Evolutionary conservation across 2,329 filamentous ascomycete genomes (phyloP).

Genomic region (Penicillium sp.): DNA sequence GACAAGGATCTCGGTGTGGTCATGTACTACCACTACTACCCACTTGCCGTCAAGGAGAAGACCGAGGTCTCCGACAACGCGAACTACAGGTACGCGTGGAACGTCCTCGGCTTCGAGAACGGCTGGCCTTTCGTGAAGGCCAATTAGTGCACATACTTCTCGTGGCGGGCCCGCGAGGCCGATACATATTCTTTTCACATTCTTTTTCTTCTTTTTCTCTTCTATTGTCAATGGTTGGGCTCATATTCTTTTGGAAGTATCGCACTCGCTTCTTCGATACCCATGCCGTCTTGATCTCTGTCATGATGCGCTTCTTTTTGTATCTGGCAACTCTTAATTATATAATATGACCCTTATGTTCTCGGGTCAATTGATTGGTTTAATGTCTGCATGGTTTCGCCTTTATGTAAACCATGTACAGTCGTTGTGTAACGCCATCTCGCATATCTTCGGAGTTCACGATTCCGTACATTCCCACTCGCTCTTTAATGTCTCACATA

Average conservation of each 20-base stretch:
- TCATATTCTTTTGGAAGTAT: conserved; percentile 10
- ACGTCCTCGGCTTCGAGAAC: conserved; percentile 35
- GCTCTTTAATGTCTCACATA: conserved; percentile 33
- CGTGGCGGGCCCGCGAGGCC: not conserved
- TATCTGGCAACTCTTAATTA: conserved; percentile 8
- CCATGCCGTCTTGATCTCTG: conserved; percentile 7
- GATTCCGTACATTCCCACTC: not conserved
- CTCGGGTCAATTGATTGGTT: not conserved
- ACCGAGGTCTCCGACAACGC: conserved; percentile 41
- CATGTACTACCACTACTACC: conserved; percentile 54
- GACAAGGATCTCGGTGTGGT: conserved; percentile 42
- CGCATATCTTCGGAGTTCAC: not conserved
- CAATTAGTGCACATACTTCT: conserved; percentile 11
- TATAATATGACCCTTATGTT: conserved; percentile 1
- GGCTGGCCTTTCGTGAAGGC: conserved; percentile 38
- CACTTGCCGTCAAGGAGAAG: conserved; percentile 41
- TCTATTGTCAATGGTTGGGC: conserved; percentile 16
- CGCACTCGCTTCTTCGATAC: conserved; percentile 15
- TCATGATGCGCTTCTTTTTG: not conserved
- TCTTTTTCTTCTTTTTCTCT: conserved; percentile 7
- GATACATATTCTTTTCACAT: not conserved
- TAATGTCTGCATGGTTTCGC: not conserved
- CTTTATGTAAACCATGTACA: not conserved
- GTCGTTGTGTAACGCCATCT: not conserved
- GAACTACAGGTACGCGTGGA: conserved; percentile 42